Evolutionary conservation across 345 rosid genomes (phyloP), one percentile per base, ranked within the genome.

Genomic region (Clarkia xantiana): DNA sequence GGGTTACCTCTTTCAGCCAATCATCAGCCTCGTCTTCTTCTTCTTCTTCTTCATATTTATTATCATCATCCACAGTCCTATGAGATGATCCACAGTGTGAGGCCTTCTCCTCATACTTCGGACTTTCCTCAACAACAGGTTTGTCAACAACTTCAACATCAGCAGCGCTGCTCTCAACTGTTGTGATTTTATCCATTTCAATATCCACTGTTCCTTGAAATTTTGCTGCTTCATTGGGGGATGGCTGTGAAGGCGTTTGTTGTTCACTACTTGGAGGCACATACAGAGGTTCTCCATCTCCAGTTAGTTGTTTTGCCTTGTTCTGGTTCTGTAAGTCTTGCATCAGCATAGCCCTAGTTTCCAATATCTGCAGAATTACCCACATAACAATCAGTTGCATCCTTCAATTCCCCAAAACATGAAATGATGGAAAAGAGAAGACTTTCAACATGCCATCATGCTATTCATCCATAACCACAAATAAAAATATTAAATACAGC

Each of bases 1-100:
- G 68, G 52, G 51, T 76, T 60, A 80, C 96, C 52, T 81, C 96
- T 48, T 84, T 76, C 63, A 84, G 67, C 99, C 99, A 91, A 58
- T 86, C 94, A 59, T 83, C 85, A n/a, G 52, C 74, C 52, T 84
- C 90, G 53, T 29, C 36, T 29, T 29, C 29, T 23, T 86, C 97
- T 59, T 29, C 36, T 29, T 29, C 29, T 23, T 86, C 97, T 59
- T 89, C 97, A 59, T 54, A 75, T 45, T 78, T 75, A 56, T 78
- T 75, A 56, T 70, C 68, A 17, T 57, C 61, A 14, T 29, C 36
- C 36, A 57, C 57, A 44, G 71, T 68, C 50, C 56, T 65, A 15
- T 69, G 52, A 38, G 75, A 55, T 61, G 67, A 60, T 58, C 62
- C 59, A 19, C 72, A 47, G 19, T 57, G 36, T 23, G 67, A 52